Evolutionary conservation across 106 monocot species (phyloP).

Genomic region (Dioscorea zingiberensis): DNA sequence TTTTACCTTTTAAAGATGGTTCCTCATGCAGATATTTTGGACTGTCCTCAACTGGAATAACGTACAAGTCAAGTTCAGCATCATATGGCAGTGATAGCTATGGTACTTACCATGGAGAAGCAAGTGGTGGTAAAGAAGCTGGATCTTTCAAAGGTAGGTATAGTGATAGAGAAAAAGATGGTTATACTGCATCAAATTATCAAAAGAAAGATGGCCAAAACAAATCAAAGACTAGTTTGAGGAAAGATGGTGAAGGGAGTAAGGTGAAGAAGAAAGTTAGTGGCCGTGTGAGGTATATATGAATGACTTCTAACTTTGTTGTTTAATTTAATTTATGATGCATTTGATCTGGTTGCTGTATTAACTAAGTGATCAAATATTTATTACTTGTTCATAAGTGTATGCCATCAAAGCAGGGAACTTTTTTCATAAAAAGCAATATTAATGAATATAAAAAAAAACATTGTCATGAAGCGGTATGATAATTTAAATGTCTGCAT

Average conservation of each 20-base stretch:
- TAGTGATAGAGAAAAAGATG: slow-evolving; percentile 28
- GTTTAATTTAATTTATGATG: too few relatives aligned
- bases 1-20: slow-evolving; percentile 4
- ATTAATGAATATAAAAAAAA: too few relatives aligned
- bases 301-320: background rate
- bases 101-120: slow-evolving; percentile 38
- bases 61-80: slow-evolving; percentile 60
- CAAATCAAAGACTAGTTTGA: slow-evolving; percentile 16
- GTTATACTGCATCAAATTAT: slow-evolving; percentile 18
- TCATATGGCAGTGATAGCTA: slow-evolving; percentile 41
- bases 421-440: too few relatives aligned
- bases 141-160: slow-evolving; percentile 54
- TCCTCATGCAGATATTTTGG: slow-evolving; percentile 70
- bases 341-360: too few relatives aligned
- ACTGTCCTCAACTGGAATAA: slow-evolving; percentile 80
- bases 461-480: too few relatives aligned
- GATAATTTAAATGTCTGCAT: too few relatives aligned
- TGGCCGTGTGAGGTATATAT: slow-evolving; percentile 17
- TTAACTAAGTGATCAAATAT: too few relatives aligned
- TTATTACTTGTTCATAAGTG: too few relatives aligned
- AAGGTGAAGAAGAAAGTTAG: slow-evolving; percentile 25
- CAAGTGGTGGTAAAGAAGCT: slow-evolving; percentile 38
- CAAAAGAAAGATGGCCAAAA: slow-evolving; percentile 12
- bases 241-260: slow-evolving; percentile 15
- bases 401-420: too few relatives aligned